Evolutionary conservation across 495 filamentous ascomycete species (phyloP).

Genomic region (Aspergillus ostianus): DNA sequence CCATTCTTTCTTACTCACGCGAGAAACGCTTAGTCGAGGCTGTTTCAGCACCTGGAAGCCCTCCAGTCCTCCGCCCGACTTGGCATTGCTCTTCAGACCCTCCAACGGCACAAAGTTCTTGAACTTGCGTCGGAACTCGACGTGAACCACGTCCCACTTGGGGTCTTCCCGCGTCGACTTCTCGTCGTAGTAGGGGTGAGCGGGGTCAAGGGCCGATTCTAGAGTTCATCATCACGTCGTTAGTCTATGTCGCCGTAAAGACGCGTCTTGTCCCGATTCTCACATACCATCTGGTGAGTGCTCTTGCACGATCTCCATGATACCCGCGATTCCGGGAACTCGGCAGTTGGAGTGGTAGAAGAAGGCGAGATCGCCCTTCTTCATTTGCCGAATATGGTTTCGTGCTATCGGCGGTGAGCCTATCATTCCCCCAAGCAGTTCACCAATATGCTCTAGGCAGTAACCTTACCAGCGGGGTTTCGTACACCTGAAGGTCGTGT

Average conservation of each 20-base stretch:
- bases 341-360: slow-evolving; percentile 99
- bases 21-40: slow-evolving; percentile 78
- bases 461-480: slow-evolving; percentile 50
- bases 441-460: neutral
- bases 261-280: slow-evolving; percentile 19
- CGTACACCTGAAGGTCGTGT: slow-evolving; percentile 48
- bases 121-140: slow-evolving; percentile 81
- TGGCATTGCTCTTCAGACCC: slow-evolving; percentile 64
- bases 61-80: slow-evolving; percentile 63
- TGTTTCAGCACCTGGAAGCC: slow-evolving; percentile 82
- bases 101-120: slow-evolving; percentile 65
- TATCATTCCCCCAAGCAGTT: neutral
- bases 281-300: slow-evolving; percentile 69
- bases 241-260: slow-evolving; percentile 4
- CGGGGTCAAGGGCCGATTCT: slow-evolving; percentile 80
- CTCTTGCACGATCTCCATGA: slow-evolving; percentile 88
- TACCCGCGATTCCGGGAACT: slow-evolving; percentile 84
- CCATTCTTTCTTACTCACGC: slow-evolving; percentile 73
- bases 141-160: slow-evolving; percentile 87
- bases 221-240: slow-evolving; percentile 7
- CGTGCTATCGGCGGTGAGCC: slow-evolving; percentile 49
- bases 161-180: slow-evolving; percentile 70
- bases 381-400: slow-evolving; percentile 89
- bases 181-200: slow-evolving; percentile 79
- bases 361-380: slow-evolving; percentile 85